phyloP scores from a whole-genome alignment of 192 early-diverging fungal genomes.

The Chytriomyces sp. region DNA sequence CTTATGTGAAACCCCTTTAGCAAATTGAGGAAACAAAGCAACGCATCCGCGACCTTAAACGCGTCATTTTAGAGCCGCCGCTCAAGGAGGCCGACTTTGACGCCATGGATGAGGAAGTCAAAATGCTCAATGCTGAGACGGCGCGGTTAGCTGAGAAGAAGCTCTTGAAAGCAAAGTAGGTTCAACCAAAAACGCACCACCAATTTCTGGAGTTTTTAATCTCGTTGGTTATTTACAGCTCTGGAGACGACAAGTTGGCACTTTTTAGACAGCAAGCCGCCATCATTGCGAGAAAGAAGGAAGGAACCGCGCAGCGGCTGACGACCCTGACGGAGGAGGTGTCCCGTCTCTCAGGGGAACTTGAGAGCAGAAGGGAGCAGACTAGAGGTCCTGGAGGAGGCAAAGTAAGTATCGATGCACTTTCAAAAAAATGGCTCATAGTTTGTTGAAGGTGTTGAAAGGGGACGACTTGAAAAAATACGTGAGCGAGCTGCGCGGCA shows the following conservation, averaged over 20 bases:
- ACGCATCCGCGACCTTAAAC: constrained; percentile 45
- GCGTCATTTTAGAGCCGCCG: constrained; percentile 51
- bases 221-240: constrained; percentile 32
- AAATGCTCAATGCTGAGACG: constrained; percentile 48
- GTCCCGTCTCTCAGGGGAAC: constrained; percentile 33
- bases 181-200: not conserved
- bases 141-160: constrained; percentile 54
- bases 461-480: constrained; percentile 68
- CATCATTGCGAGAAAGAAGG: constrained; percentile 63
- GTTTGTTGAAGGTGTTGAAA: constrained; percentile 49
- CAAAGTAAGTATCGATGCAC: constrained; percentile 31
- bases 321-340: constrained; percentile 45
- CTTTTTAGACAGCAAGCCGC: constrained; percentile 64
- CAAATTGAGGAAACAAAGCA: constrained; percentile 45
- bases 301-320: constrained; percentile 50
- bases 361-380: constrained; percentile 46
- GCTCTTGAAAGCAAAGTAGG: constrained; percentile 50
- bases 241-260: constrained; percentile 61
- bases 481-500: constrained; percentile 60
- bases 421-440: not conserved
- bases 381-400: constrained; percentile 29
- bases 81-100: constrained; percentile 46
- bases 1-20: not conserved
- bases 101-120: constrained; percentile 54
- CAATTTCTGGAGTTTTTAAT: not conserved